Percentiles rank a stretch among this genome's conserved stretches.
Conservation (phyloP, 441 rosid species). For the Gossypium lobatum region DNA sequence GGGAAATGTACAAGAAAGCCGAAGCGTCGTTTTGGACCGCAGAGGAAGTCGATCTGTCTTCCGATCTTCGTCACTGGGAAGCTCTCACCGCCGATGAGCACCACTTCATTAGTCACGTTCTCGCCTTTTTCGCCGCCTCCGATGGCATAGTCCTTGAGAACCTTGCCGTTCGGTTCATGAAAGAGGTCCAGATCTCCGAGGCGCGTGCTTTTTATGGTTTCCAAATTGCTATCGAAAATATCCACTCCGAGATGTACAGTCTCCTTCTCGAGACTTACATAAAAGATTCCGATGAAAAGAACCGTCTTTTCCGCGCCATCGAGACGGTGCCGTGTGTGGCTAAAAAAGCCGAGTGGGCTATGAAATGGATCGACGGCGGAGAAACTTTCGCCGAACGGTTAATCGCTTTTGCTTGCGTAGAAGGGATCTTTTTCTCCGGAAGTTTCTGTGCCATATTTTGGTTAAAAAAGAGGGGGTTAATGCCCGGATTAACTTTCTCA, state of each 20-base stretch:
- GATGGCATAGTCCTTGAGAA: constrained; percentile 64
- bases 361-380: constrained; percentile 56
- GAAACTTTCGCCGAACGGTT: constrained; percentile 46
- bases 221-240: constrained; percentile 67
- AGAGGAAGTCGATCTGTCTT: constrained; percentile 64
- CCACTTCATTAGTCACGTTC: constrained; percentile 60
- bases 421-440: constrained; percentile 57
- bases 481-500: constrained; percentile 53
- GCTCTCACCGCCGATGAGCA: constrained; percentile 43
- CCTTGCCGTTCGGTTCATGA: constrained; percentile 59
- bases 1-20: constrained; percentile 66
- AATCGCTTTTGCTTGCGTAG: constrained; percentile 49
- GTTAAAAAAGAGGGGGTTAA: constrained; percentile 48
- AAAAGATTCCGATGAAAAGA: constrained; percentile 46
- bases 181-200: constrained; percentile 63
- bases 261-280: constrained; percentile 61
- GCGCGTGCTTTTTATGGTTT: constrained; percentile 78
- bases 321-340: constrained; percentile 61
- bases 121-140: constrained; percentile 68
- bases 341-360: constrained; percentile 58
- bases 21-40: constrained; percentile 79
- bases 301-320: constrained; percentile 42
- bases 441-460: constrained; percentile 49
- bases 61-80: constrained; percentile 55
- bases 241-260: constrained; percentile 67